Conservation (phyloP, 2,329 filamentous ascomycete genomes). For the Neopestalotiopsis sp. region DNA sequence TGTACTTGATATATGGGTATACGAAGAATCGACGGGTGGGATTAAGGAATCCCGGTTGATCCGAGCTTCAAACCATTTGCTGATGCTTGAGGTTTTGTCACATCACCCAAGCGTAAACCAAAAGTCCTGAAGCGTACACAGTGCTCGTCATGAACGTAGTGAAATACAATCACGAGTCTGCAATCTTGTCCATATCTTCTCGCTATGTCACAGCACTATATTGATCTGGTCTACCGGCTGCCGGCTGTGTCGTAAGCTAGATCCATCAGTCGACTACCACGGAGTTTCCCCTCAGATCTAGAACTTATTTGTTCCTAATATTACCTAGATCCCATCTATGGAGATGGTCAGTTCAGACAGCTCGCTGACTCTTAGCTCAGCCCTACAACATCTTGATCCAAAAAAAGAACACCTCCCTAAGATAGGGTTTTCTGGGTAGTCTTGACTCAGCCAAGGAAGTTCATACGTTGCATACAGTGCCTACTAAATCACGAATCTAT, state of each 20-base stretch:
- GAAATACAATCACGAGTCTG: too few species aligned
- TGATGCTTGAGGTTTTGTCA: background rate
- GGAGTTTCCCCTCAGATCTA: background rate
- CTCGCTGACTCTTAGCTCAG: slow-evolving; percentile 3
- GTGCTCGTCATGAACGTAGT: background rate
- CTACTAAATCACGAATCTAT: background rate
- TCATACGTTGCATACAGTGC: background rate
- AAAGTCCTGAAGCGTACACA: background rate
- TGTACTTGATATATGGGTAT: background rate
- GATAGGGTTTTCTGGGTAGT: background rate
- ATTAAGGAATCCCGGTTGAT: background rate
- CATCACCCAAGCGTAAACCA: background rate
- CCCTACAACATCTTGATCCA: background rate
- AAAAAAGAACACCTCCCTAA: background rate
- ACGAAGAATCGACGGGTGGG: background rate
- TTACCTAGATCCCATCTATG: background rate
- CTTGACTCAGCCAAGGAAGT: background rate
- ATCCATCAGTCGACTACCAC: background rate
- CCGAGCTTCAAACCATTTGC: background rate
- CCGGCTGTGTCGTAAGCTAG: too few species aligned
- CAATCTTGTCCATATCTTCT: too few species aligned
- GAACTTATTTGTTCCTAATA: background rate
- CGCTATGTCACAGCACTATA: too few species aligned
- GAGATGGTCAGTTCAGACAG: background rate
- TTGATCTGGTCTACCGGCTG: too few species aligned